Base-by-base conservation (phyloP, 1,139 yeast species). In the Hyphopichia pseudoburtonii region DNA sequence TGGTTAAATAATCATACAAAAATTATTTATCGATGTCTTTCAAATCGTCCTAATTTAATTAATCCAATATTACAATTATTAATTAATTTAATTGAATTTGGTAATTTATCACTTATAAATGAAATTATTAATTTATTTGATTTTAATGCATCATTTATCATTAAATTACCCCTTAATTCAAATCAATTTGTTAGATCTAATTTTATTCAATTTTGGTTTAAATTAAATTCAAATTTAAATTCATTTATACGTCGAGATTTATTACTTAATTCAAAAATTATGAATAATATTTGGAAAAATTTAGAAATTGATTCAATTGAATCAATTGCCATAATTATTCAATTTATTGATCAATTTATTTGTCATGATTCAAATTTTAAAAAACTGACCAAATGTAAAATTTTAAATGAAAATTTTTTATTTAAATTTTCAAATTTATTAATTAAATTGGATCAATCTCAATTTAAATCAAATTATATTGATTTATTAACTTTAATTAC, bases 391-490 rank as follows among this genome's bases (percentile, higher is more conserved):
- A 90, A 89, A 55, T 76, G 88, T 47, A 79, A 80, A 45, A 74
- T 89, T 15, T 76, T 90, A 51, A 88, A 86, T 50, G 97, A 90
- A 51, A 78, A 86, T 69, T 78, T 84, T 22, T 57, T 89, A 46
- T 71, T 73, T 26, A 80, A 80, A 40, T 50, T 86, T 26, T 76
- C 78, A 27, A 70, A 74, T 4, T 55, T 86, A 2, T 80, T 80
- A 41, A 55, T 67, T 19, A 62, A 73, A 23, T 38, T 64, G 2
- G 66, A 65, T 31, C 54, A 63, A 19, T 15, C 24, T 9, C 12
- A 17, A 15, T 32, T 16, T 17, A 5, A 32, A 22, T 12, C 21
- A 17, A 15, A 21, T 5, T 33, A 28, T 17, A 17, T 7, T 15
- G 17, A 18, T 16, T 22, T 34, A 18, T 17, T 34, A 4, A 17